Evolutionary conservation across 208 protist species (phyloP).

Genomic region (Crithidia brevicula): DNA sequence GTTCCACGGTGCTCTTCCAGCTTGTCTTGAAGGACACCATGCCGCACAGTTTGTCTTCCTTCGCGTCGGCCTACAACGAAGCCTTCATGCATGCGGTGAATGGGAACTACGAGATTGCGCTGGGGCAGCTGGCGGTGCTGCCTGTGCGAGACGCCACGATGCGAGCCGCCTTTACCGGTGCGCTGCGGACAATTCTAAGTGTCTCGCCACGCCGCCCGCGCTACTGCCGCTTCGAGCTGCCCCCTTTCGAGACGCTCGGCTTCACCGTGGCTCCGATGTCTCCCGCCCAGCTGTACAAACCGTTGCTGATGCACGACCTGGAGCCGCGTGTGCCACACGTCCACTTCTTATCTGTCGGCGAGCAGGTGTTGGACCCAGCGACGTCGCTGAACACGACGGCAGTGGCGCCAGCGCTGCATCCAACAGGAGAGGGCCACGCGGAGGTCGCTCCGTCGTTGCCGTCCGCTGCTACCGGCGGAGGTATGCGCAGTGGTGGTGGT

Average conservation of each 20-base stretch:
- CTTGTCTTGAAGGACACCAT: slow-evolving; percentile 22
- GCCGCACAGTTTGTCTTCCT: background rate
- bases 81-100: slow-evolving; percentile 25
- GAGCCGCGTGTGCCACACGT: slow-evolving; percentile 2
- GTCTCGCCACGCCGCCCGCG: slow-evolving; percentile 33
- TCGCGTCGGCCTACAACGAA: slow-evolving; percentile 10
- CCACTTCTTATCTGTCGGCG: background rate
- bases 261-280: background rate
- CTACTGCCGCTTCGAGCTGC: slow-evolving; percentile 61
- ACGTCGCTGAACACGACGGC: background rate
- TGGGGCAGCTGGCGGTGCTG: slow-evolving; percentile 9
- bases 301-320: slow-evolving; percentile 22
- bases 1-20: slow-evolving; percentile 38
- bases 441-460: background rate
- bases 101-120: slow-evolving; percentile 26
- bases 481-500: background rate
- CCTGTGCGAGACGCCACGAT: slow-evolving; percentile 19
- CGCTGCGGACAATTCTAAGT: slow-evolving; percentile 19
- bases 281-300: slow-evolving; percentile 26
- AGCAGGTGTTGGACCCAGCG: background rate
- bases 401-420: background rate
- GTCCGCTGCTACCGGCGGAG: background rate
- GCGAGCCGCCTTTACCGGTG: slow-evolving; percentile 10
- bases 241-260: slow-evolving; percentile 45
- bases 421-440: background rate